These are phyloP conservation scores for Ananas comosus DNA, from an alignment of 176 grass and related monocot genomes.

Conservation along the genomic window DNA sequence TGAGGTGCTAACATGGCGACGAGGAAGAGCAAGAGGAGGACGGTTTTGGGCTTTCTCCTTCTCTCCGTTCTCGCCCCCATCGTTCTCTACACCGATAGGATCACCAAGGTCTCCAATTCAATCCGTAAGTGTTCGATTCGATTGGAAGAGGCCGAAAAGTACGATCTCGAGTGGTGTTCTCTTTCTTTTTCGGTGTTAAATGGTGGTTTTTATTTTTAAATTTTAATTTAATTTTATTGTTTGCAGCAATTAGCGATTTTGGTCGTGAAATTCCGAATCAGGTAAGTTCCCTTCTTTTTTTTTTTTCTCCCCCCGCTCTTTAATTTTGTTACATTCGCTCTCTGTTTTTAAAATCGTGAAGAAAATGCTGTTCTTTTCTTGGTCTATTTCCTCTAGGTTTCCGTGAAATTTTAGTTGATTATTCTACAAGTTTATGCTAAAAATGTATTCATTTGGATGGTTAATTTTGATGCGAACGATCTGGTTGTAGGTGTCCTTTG, in stretches of 20 bases:
- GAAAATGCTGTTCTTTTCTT: not conserved
- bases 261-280: constrained; percentile 10
- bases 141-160: constrained; percentile 2
- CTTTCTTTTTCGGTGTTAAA: not conserved
- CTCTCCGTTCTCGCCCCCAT: constrained; percentile 69
- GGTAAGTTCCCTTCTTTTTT: constrained; percentile 2
- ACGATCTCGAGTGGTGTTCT: constrained; percentile 21
- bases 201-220: not conserved
- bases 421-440: not conserved
- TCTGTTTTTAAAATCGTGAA: not conserved
- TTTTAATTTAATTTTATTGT: too few relatives aligned
- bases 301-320: not conserved
- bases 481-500: constrained; percentile 10
- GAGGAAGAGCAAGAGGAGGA: constrained; percentile 26
- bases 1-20: constrained; percentile 3
- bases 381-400: not conserved
- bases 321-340: not conserved
- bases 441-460: not conserved
- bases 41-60: constrained; percentile 44
- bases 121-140: constrained; percentile 27
- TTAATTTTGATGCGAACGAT: constrained; percentile 6
- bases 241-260: constrained; percentile 19
- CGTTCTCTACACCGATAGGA: constrained; percentile 42
- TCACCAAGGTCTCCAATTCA: constrained; percentile 28
- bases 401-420: too few relatives aligned